Percentiles rank a stretch among this genome's conserved stretches.
phyloP scores from a whole-genome alignment of 2,329 filamentous ascomycete species.

The Phialophora chinensis region DNA sequence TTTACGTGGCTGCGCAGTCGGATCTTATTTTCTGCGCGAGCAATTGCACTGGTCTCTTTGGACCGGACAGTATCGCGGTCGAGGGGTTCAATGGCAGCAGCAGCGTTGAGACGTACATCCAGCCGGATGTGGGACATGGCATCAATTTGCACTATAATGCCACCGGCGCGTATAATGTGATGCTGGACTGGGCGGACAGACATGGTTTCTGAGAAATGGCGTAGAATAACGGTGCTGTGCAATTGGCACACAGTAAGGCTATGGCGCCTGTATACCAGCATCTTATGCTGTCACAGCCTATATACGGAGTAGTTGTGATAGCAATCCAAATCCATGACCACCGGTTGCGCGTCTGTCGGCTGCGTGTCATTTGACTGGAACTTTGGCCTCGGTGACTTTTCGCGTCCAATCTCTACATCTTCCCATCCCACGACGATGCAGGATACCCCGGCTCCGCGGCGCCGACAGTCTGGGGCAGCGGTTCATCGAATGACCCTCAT shows the following conservation, averaged over 20 bases:
- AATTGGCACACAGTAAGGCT: not conserved
- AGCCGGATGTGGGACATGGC: conserved; percentile 42
- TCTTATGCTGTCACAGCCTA: not conserved
- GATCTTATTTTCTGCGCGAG: conserved; percentile 41
- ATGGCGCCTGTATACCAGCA: not conserved
- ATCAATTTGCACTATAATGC: conserved; percentile 43
- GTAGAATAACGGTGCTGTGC: not conserved
- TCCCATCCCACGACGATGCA: not conserved
- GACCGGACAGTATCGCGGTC: conserved; percentile 32
- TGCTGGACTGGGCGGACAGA: conserved; percentile 40
- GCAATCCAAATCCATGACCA: not conserved
- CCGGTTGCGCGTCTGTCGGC: not conserved
- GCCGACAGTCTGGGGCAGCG: not conserved
- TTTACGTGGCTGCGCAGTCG: conserved; percentile 39
- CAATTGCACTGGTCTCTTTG: conserved; percentile 40
- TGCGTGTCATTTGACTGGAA: conserved; percentile 7
- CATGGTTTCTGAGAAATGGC: conserved; percentile 36
- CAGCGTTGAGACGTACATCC: conserved; percentile 40
- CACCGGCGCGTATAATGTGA: conserved; percentile 40
- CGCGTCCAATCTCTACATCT: not conserved
- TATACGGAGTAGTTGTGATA: not conserved
- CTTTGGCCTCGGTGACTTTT: not conserved
- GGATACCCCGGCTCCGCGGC: not conserved
- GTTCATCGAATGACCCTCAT: not conserved
- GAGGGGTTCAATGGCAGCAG: conserved; percentile 35